Evolutionary conservation across 768 basidiomycete genomes (phyloP).

Genomic region (Pholiota molesta): DNA sequence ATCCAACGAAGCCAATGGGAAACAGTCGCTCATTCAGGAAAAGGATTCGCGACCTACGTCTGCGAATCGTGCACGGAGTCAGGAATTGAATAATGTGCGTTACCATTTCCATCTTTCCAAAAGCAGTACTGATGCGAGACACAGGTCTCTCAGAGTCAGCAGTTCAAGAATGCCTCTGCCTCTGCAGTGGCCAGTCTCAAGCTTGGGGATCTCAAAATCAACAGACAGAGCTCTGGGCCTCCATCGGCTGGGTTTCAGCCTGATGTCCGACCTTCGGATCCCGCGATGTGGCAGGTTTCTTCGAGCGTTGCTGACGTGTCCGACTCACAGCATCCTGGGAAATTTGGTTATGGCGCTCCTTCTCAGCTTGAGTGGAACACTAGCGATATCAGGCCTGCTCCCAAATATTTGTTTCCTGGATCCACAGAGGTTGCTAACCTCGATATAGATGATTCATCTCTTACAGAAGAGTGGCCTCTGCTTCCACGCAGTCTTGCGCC

Average conservation of each 20-base stretch:
- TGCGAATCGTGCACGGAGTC: background rate
- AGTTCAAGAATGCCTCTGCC: slow-evolving; percentile 8
- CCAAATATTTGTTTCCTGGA: background rate
- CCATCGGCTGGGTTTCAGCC: slow-evolving; percentile 15
- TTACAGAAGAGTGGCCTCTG: background rate
- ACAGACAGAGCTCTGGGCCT: slow-evolving; percentile 17
- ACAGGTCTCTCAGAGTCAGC: slow-evolving; percentile 11
- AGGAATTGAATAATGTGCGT: background rate
- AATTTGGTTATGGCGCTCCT: background rate
- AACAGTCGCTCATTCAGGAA: background rate
- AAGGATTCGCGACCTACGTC: background rate
- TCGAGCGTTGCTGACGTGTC: background rate
- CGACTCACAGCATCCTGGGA: slow-evolving; percentile 6
- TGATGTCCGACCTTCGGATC: slow-evolving; percentile 14
- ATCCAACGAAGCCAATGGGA: background rate
- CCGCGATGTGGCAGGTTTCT: background rate
- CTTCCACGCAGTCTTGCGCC: background rate
- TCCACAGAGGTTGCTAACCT: background rate
- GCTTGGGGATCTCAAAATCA: slow-evolving; percentile 16
- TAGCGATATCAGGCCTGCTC: background rate
- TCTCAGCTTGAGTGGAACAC: background rate
- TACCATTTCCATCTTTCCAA: too few species aligned
- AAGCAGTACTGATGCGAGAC: background rate
- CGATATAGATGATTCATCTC: background rate
- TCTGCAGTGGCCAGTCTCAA: slow-evolving; percentile 13